Base-by-base conservation (phyloP, 495 filamentous ascomycete genomes). In the Podospora pseudoanserina region DNA sequence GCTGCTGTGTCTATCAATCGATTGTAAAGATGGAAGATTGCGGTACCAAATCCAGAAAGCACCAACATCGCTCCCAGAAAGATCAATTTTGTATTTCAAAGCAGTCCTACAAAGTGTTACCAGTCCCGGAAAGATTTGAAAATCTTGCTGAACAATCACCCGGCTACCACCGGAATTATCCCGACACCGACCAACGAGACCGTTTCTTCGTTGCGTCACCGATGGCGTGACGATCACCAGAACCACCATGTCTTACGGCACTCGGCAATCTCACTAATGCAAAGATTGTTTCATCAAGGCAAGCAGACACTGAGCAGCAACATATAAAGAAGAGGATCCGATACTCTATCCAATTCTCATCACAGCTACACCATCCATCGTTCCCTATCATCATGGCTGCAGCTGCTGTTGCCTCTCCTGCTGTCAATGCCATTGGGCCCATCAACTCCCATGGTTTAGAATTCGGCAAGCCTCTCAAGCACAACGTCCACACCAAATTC, bases 401-500 rank as follows among this genome's bases (percentile, higher is more conserved):
- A 34, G 60, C 60, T 5, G 54, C 56, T 26, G 64, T 69, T 26
- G n/a, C 56, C 7, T 30, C n/a, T n/a, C 62, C 34, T 3, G 53
- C 18, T 68, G 4, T 1, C 39, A 15, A 28, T 5, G 20, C 55
- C 20, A 19, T 18, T 5, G 23, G 39, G 28, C 54, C 18, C 18
- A 5, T 20, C 32, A 13, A 18, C 18, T 20, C 20, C 18, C 3
- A 23, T 34, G 1, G 23, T 16, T 2, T 11, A 19, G 5, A 58
- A 49, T 1, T 0, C 1, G 23, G 4, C 2, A 62, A 67, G 19
- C 13, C 57, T 0, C 32, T 15, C 13, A 68, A 68, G 15, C 70
- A 74, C 67, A 73, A 89, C 71, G 86, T 89, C 27, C 76, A 84
- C 1, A 85, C 88, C 0, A 80, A 76, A 0, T 73, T 91, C 49